Conservation (phyloP, 345 rosid species). For the Eucalyptus albens region DNA sequence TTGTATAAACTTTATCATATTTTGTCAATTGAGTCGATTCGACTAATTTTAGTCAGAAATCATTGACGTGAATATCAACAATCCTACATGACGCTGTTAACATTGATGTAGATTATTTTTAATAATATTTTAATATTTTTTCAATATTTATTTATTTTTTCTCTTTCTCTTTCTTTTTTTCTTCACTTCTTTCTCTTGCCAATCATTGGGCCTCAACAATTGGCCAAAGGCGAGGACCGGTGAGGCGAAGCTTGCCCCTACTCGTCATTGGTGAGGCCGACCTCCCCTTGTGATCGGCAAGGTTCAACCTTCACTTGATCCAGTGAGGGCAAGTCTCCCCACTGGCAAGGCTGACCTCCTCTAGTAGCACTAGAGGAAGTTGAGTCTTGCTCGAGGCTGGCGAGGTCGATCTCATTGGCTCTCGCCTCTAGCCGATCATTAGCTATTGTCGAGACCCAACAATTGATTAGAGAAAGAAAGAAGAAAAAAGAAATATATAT, state of each 20-base stretch:
- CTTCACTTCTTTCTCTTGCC: neutral
- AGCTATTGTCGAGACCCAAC: neutral
- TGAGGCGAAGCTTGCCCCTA: too few species aligned
- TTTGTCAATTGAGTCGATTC: too few species aligned
- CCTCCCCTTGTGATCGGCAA: neutral
- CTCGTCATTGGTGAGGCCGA: neutral
- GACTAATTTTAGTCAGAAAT: too few species aligned
- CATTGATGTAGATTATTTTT: too few species aligned
- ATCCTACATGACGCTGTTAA: too few species aligned
- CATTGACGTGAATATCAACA: too few species aligned
- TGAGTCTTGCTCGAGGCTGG: neutral
- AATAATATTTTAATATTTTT: too few species aligned
- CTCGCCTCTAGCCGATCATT: neutral
- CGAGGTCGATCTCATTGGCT: neutral
- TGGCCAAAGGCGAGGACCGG: fast-evolving
- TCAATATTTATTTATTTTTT: too few species aligned
- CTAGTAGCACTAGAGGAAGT: neutral
- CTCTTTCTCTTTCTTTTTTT: too few species aligned
- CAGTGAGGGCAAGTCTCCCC: neutral
- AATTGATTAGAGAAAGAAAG: too few species aligned
- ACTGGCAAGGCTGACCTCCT: neutral
- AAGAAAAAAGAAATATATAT: too few species aligned
- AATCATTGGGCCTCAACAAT: neutral
- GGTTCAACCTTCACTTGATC: neutral
- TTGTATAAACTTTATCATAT: neutral